Base-by-base conservation (phyloP, 2,329 filamentous ascomycete genomes). In the Lasiodiplodia sp. region DNA sequence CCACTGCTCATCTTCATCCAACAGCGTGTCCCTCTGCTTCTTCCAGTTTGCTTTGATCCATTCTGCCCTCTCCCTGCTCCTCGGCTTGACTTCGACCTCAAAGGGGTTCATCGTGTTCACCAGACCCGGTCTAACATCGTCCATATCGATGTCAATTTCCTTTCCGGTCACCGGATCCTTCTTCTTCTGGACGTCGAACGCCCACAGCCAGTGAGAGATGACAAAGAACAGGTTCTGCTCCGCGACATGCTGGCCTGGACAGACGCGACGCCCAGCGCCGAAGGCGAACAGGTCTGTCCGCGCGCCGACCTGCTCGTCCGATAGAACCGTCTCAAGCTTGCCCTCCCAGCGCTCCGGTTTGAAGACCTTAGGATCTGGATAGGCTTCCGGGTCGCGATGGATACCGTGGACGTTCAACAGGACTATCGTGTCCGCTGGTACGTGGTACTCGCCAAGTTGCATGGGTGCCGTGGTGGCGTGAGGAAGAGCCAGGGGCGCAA, bases 401-500 rank as follows among this genome's bases (percentile, higher is more conserved):
- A 78, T 74, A 21, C 78, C 80, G 74, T 73, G 80, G 1, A 71
- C 73, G 52, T 76, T 81, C 4, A 82, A 72, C 4, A 84, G 72
- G 6, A 82, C 72, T 5, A 76, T 77, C 2, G 77, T 78, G 1
- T 77, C 79, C 44, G 79, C 81, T 3, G 83, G 82, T 38, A 85
- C 77, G 7, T 67, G 49, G 4, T 38, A 47, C 47, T 74, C 52
- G 78, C 78, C 81, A 0, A 76, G 74, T 49, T 81, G 80, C 49
- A 52, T 69, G 31, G 77, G 64, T 12, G 79, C 69, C 14, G 74
- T 73, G 0, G 79, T 75, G 1, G 75, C 78, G 56, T 79, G 79
- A 0, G 80, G 80, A 10, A 82, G 76, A n/a, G 68, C 72, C 44
- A 76, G 79, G 4, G 65, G 65, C 4, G 8, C 65, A 12, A 38